Percentiles rank a stretch among this genome's conserved stretches.
Evolutionary conservation across 768 basidiomycete genomes (phyloP).

Genomic region (Lentinula aciculospora): DNA sequence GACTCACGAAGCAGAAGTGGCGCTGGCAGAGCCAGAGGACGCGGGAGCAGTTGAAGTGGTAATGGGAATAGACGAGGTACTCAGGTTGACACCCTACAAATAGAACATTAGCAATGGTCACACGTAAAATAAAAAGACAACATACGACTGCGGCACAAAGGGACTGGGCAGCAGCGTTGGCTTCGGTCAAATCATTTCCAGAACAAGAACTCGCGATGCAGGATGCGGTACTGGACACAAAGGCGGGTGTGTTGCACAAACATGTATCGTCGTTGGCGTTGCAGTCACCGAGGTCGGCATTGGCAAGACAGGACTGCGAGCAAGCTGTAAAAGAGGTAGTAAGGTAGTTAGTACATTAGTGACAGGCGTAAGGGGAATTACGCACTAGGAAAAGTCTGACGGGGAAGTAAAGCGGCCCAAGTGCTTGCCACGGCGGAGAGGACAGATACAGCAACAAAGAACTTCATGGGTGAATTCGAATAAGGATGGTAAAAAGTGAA

Average conservation of each 20-base stretch:
- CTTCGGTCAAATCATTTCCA: conserved; percentile 36
- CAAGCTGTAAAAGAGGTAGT: conserved; percentile 55
- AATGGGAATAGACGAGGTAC: conserved; percentile 21
- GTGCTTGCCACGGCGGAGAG: not conserved
- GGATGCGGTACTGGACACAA: conserved; percentile 36
- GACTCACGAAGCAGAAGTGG: not conserved
- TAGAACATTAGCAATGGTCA: not conserved
- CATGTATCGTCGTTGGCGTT: conserved; percentile 45
- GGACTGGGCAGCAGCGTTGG: conserved; percentile 33
- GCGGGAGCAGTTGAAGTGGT: not conserved
- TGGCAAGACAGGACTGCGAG: conserved; percentile 39
- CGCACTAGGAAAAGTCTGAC: conserved; percentile 4
- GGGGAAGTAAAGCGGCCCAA: not conserved
- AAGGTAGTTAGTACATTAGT: not conserved
- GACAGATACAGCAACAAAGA: not conserved
- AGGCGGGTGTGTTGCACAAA: conserved; percentile 45
- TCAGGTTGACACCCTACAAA: conserved; percentile 50
- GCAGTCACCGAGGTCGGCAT: conserved; percentile 42
- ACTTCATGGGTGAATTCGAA: not conserved
- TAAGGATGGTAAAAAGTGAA: not conserved
- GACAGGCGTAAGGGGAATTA: conserved; percentile 12
- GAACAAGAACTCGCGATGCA: conserved; percentile 48
- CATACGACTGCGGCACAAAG: conserved; percentile 48
- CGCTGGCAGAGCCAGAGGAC: not conserved
- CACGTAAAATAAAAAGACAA: conserved; percentile 19